These are phyloP conservation scores for Fusarium pseudocircinatum DNA, from an alignment of 2,329 filamentous ascomycete species.

Conservation along the genomic window DNA sequence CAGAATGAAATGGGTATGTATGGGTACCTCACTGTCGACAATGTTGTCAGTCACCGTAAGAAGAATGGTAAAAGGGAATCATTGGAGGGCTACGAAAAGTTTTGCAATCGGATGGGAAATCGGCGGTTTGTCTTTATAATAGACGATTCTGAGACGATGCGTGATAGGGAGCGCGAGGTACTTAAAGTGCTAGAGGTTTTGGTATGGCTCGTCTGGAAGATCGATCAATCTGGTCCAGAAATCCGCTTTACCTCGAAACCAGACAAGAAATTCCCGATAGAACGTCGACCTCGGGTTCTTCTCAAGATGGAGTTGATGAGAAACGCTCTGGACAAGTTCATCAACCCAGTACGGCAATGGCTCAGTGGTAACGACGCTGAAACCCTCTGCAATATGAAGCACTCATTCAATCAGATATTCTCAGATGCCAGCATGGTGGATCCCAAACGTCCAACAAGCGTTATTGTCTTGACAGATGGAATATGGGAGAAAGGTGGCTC, in stretches of 20 bases:
- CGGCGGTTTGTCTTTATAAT: conserved; percentile 24
- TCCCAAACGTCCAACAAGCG: background rate
- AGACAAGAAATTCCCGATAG: background rate
- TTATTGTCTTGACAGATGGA: conserved; percentile 20
- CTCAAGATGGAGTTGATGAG: background rate
- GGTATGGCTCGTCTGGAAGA: conserved; percentile 7
- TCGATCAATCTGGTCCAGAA: background rate
- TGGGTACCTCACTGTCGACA: background rate
- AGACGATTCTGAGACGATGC: conserved; percentile 28
- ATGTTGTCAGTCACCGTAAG: background rate
- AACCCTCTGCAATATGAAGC: conserved; percentile 16
- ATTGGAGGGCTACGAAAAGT: conserved; percentile 1
- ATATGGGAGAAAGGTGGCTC: background rate
- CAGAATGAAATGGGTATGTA: background rate
- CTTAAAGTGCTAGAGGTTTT: background rate
- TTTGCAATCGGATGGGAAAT: background rate
- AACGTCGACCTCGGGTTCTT: too few species aligned
- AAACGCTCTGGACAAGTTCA: background rate
- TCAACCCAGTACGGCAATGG: background rate
- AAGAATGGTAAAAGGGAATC: background rate
- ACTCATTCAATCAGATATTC: background rate
- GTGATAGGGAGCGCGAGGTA: background rate
- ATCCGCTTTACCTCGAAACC: conserved; percentile 21
- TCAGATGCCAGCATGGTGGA: background rate
- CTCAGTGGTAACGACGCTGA: background rate